A percentile compares a stretch with the other conserved stretches of the same genome.
Conservation (phyloP, 352 stramenopile genomes). For the Globisporangium emineosum region DNA sequence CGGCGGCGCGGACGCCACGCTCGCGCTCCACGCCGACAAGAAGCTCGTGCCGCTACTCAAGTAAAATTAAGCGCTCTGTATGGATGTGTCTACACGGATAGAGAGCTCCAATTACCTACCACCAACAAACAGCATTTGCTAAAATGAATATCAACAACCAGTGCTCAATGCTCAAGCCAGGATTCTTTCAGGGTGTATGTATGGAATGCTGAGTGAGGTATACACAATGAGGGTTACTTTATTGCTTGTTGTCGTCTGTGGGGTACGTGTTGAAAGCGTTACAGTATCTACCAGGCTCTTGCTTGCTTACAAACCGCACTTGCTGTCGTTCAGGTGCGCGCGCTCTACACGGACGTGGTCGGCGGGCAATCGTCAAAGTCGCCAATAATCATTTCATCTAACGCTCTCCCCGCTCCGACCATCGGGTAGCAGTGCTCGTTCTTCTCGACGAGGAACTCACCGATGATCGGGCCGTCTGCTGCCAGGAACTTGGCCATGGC, state of each 20-base stretch:
- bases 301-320: background rate
- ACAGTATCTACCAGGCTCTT: background rate
- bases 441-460: constrained; percentile 94
- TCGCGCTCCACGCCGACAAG: constrained; percentile 49
- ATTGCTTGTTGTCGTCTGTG: constrained; percentile 2
- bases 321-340: background rate
- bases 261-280: background rate
- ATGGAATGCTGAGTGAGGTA: background rate
- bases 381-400: constrained; percentile 96
- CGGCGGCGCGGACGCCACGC: constrained; percentile 89
- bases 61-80: constrained; percentile 18
- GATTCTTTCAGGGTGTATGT: no score
- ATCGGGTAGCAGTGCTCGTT: constrained; percentile 94
- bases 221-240: background rate
- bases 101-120: no score
- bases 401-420: constrained; percentile 87
- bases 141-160: background rate
- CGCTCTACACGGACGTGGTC: constrained; percentile 88
- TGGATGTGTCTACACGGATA: background rate
- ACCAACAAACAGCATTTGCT: no score
- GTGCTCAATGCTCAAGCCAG: background rate
- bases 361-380: constrained; percentile 92
- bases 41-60: constrained; percentile 58
- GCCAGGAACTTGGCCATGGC: constrained; percentile 93
- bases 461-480: constrained; percentile 91